These are phyloP conservation scores for Flaveria floridana DNA, from an alignment of 140 eudicot genomes.

Conservation along the genomic window DNA sequence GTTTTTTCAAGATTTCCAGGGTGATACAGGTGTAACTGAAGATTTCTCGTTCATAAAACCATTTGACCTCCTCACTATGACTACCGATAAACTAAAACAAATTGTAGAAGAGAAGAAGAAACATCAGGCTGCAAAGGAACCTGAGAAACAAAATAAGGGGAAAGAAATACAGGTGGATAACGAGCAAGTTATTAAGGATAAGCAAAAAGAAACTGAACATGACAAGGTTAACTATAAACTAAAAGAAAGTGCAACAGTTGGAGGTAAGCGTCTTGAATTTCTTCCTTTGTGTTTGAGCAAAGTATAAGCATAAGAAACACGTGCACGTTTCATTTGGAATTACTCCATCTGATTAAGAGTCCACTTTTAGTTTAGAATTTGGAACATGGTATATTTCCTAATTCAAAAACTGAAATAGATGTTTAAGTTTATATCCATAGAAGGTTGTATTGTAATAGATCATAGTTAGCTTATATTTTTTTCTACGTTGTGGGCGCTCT, in stretches of 20 bases:
- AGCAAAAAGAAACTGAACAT: slow-evolving; percentile 25
- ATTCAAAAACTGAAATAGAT: slow-evolving; percentile 13
- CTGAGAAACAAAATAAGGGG: slow-evolving; percentile 24
- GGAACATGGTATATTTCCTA: neutral
- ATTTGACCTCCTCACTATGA: slow-evolving; percentile 65
- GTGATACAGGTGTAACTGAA: slow-evolving; percentile 42
- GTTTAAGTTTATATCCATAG: slow-evolving; percentile 1
- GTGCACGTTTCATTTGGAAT: neutral
- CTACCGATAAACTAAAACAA: slow-evolving; percentile 43
- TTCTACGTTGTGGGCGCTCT: neutral
- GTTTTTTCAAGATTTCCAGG: slow-evolving; percentile 40
- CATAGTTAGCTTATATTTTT: neutral
- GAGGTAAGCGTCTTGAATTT: slow-evolving; percentile 33
- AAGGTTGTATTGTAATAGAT: slow-evolving; percentile 6
- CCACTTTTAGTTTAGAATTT: slow-evolving; percentile 14
- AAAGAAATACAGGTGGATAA: slow-evolving; percentile 29
- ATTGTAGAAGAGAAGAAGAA: slow-evolving; percentile 42
- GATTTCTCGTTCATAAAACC: slow-evolving; percentile 54
- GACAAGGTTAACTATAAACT: slow-evolving; percentile 20
- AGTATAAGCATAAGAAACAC: slow-evolving; percentile 8
- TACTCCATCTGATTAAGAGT: neutral
- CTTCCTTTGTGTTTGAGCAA: neutral
- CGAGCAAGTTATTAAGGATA: slow-evolving; percentile 23
- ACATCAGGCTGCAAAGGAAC: slow-evolving; percentile 29
- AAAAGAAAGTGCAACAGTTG: slow-evolving; percentile 25